Base-by-base conservation (phyloP, 83 land plant species). In the Larix sibirica region DNA sequence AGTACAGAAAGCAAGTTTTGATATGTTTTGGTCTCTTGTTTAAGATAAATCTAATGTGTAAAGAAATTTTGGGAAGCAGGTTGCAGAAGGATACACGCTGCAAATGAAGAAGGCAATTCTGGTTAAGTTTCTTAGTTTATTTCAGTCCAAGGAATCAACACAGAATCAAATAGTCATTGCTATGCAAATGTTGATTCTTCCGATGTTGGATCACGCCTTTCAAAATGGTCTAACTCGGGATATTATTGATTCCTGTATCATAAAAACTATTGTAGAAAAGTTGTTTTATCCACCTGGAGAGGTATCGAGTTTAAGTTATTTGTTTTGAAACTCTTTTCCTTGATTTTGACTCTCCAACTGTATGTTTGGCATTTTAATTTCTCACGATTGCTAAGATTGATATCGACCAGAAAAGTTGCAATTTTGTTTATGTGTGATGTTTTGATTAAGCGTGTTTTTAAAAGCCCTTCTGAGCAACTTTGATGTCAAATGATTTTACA, bases 161-260 rank as follows among this genome's bases (percentile, higher is more conserved):
- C n/a, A n/a, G n/a, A n/a, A n/a, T n/a, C n/a, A n/a, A n/a, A n/a
- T n/a, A n/a, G 99, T 96, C 26, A 92, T 98, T 69, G 90, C 94
- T 8, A 98, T 98, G 99, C 99, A 98, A 84, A 93, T 98, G 94
- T 94, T 98, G 50, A 95, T 98, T 84, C 94, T 98, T 80, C 99
- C 99, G 3, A 96, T 98, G 99, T 87, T 98, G 66, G 91, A 92
- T 20, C 99, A 98, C 87, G 86, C 99, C 31, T 98, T 98, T 78
- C 95, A 96, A 82, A 95, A 95, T 85, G 89, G 88, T 20, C 96
- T 95, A 79, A 96, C 89, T 87, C 92, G 96, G 91, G 99, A 98
- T 77, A 97, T 98, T 73, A 91, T 98, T 81, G 99, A 98, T 78
- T 75, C 89, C n/a, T 44, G 80, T 79, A 96, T 93, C 10, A 92